phyloP scores from a whole-genome alignment of 1,284 basidiomycete genomes.

The Exobasidium cylindrosporum region DNA sequence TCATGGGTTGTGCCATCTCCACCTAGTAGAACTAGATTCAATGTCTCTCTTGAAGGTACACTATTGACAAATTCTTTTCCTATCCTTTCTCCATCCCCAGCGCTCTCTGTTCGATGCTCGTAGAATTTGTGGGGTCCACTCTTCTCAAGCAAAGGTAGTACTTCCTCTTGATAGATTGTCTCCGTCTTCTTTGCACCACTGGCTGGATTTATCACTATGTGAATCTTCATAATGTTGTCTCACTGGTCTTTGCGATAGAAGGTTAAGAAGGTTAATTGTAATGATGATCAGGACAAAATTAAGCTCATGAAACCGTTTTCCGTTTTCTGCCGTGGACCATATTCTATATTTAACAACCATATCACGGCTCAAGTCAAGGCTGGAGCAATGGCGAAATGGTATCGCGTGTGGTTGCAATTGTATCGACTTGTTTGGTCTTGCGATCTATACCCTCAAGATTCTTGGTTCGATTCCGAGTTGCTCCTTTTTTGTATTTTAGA shows the following conservation, averaged over 20 bases:
- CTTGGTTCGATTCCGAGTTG: slow-evolving; percentile 1
- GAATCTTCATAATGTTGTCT: neutral
- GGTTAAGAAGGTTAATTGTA: too few relatives aligned
- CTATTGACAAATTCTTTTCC: slow-evolving; percentile 16
- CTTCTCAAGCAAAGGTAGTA: slow-evolving; percentile 16
- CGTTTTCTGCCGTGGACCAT: too few relatives aligned
- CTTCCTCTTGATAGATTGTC: slow-evolving; percentile 1
- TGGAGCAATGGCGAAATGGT: neutral
- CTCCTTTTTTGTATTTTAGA: neutral
- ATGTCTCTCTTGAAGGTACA: slow-evolving; percentile 46
- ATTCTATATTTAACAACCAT: too few relatives aligned
- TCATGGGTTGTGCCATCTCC: slow-evolving; percentile 56
- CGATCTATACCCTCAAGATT: neutral
- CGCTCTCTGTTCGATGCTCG: slow-evolving; percentile 13
- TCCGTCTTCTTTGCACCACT: slow-evolving; percentile 1
- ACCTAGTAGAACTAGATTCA: slow-evolving; percentile 43
- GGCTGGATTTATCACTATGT: slow-evolving; percentile 14
- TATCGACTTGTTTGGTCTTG: neutral
- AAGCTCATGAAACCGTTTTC: too few relatives aligned
- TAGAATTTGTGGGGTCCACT: neutral
- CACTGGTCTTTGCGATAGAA: too few relatives aligned
- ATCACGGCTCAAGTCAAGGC: too few relatives aligned
- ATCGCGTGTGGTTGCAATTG: neutral
- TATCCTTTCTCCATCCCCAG: slow-evolving; percentile 23
- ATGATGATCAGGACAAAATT: too few relatives aligned